phyloP scores from a whole-genome alignment of 257 asterid species.

The Scutellaria baicalensis region DNA sequence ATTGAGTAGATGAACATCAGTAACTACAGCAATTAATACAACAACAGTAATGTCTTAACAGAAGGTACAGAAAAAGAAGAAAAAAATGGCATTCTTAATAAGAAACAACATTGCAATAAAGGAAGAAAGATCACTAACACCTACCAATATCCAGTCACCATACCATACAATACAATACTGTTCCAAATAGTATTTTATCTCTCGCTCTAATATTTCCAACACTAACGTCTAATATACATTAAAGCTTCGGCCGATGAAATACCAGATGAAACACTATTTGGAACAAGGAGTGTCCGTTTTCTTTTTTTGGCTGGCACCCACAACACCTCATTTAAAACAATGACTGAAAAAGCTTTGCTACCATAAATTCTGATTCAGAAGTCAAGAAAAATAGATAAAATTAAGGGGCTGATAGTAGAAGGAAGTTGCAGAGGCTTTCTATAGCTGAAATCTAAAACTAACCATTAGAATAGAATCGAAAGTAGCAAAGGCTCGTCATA shows the following conservation, averaged over 20 bases:
- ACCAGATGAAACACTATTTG: too few species aligned
- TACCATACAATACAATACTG: too few species aligned
- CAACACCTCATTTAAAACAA: neutral
- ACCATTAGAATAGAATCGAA: conserved; percentile 40
- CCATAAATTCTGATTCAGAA: conserved; percentile 42
- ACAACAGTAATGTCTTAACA: conserved; percentile 21
- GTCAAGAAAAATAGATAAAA: neutral
- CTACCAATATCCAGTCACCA: neutral
- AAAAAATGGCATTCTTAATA: neutral
- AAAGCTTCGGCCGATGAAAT: too few species aligned
- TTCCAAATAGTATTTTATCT: too few species aligned
- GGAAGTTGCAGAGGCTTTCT: conserved; percentile 17
- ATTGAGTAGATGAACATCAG: conserved; percentile 25
- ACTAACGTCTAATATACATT: too few species aligned
- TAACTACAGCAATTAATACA: conserved; percentile 35
- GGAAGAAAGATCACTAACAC: conserved; percentile 1
- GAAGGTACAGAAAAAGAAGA: conserved; percentile 10
- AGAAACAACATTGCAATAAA: neutral
- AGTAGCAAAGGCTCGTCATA: conserved; percentile 43
- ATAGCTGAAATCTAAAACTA: conserved; percentile 6
- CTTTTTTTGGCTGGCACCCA: too few species aligned
- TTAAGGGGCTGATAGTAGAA: neutral
- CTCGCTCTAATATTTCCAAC: too few species aligned
- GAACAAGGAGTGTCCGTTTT: too few species aligned
- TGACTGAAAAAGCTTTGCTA: conserved; percentile 37